Percentiles rank a stretch among this genome's conserved stretches.
phyloP scores from a whole-genome alignment of 192 early-diverging fungal species.

The Backusella sp. region DNA sequence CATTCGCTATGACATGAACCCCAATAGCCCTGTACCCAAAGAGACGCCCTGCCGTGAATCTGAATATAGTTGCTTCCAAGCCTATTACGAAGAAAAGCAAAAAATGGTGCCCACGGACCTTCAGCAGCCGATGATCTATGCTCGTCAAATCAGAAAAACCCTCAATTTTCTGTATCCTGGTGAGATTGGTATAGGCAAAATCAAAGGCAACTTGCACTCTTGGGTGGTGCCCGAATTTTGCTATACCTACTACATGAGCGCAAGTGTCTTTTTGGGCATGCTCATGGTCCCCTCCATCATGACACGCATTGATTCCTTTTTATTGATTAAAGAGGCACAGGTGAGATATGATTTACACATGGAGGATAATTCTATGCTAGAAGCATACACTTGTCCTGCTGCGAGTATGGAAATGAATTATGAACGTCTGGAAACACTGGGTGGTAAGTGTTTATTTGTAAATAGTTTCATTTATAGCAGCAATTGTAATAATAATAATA shows the following conservation, averaged over 20 bases:
- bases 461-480: no score
- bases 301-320: conserved; percentile 54
- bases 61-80: conserved; percentile 35
- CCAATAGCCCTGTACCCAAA: conserved; percentile 23
- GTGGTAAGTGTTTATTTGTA: conserved; percentile 41
- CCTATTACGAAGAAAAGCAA: conserved; percentile 42
- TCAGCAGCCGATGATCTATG: conserved; percentile 41
- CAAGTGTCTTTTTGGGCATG: conserved; percentile 41
- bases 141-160: conserved; percentile 37
- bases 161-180: conserved; percentile 46
- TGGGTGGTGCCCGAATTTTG: conserved; percentile 43
- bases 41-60: conserved; percentile 25
- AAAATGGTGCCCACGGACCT: conserved; percentile 1
- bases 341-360: conserved; percentile 39
- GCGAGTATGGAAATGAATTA: conserved; percentile 71
- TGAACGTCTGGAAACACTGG: conserved; percentile 86
- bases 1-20: conserved; percentile 32
- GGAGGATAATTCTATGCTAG: conserved; percentile 44
- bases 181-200: conserved; percentile 11
- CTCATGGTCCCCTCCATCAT: conserved; percentile 65
- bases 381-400: conserved; percentile 75
- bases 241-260: conserved; percentile 29
- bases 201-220: conserved; percentile 25
- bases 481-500: no score
- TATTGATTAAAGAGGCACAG: conserved; percentile 49